Percentiles rank a stretch among this genome's conserved stretches.
These are phyloP conservation scores for Holtermannia corniformis DNA, from an alignment of 768 basidiomycete genomes.

Conservation along the genomic window DNA sequence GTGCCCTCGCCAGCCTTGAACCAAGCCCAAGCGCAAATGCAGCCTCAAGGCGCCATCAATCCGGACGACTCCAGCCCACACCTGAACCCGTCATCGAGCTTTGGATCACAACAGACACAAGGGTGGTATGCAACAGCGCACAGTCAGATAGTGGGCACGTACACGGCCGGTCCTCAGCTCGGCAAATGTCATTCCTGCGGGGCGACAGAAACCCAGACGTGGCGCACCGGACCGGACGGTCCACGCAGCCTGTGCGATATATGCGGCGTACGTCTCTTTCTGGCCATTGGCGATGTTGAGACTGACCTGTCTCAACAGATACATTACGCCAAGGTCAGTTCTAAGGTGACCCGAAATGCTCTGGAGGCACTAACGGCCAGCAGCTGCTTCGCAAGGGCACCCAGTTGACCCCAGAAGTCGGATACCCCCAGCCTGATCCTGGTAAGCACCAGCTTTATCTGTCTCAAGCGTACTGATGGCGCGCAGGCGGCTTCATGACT, in stretches of 20 bases:
- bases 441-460: too few relatives aligned
- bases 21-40: neutral
- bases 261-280: constrained; percentile 26
- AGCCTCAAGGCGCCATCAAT: neutral
- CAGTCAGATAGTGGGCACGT: neutral
- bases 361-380: too few relatives aligned
- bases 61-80: neutral
- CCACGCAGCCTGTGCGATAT: constrained; percentile 28
- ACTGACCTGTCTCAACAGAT: constrained; percentile 2
- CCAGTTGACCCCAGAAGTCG: too few relatives aligned
- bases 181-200: constrained; percentile 30
- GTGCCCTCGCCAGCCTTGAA: constrained; percentile 1
- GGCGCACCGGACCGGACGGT: constrained; percentile 34
- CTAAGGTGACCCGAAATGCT: too few relatives aligned
- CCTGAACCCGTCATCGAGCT: neutral
- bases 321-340: constrained; percentile 1
- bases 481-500: too few relatives aligned
- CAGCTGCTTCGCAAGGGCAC: too few relatives aligned
- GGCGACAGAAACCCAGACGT: constrained; percentile 11
- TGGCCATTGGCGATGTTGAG: neutral
- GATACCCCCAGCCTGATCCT: too few relatives aligned
- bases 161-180: too few relatives aligned
- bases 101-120: neutral
- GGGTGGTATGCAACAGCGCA: neutral
- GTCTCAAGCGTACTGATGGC: too few relatives aligned